Conservation (phyloP, 78 protist genomes). For the Dictyostelium brefeldianum region DNA sequence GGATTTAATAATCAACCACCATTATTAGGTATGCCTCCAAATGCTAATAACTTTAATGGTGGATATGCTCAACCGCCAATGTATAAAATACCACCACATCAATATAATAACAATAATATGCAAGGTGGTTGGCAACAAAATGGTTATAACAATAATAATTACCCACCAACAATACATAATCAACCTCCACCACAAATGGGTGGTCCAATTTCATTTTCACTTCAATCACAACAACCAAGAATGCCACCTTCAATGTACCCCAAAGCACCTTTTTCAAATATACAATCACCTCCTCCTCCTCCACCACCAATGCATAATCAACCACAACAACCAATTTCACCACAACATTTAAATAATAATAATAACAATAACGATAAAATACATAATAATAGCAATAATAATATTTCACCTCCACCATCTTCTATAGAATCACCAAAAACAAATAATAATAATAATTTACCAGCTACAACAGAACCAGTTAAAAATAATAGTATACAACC, state of each 20-base stretch:
- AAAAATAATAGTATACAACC: neutral
- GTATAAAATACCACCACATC: constrained; percentile 2
- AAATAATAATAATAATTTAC: neutral
- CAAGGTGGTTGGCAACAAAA: neutral
- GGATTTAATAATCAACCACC: constrained; percentile 15
- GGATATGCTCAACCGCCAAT: neutral
- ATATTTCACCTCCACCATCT: neutral
- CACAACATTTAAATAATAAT: neutral
- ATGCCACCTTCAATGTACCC: constrained; percentile 31
- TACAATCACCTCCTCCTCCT: constrained; percentile 28
- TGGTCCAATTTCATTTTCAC: neutral
- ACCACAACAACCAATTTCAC: constrained; percentile 20
- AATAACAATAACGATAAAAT: constrained; percentile 1
- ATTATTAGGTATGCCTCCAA: neutral
- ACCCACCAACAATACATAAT: neutral
- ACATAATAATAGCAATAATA: neutral
- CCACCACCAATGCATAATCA: constrained; percentile 20
- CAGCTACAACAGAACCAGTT: neutral
- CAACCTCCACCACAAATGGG: neutral
- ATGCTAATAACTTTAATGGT: neutral
- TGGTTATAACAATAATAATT: neutral
- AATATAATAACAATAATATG: neutral
- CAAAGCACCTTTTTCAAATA: constrained; percentile 12
- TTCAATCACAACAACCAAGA: constrained; percentile 26
- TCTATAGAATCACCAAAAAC: neutral